Base-by-base conservation (phyloP, 306 rosid species). In the Malus sieversii region DNA sequence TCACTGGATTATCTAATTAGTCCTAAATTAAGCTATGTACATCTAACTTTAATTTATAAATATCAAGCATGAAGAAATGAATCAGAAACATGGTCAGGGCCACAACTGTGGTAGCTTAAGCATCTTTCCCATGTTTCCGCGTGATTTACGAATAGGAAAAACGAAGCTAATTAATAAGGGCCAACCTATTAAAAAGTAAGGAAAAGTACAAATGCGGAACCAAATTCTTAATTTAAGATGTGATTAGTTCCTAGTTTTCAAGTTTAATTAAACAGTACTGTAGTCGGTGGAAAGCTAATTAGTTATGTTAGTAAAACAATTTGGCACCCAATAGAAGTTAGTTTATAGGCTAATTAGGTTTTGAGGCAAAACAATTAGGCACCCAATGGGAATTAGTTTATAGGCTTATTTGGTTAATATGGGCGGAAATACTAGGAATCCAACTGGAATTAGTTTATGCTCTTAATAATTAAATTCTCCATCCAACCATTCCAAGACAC, bases 101-200 rank as follows among this genome's bases (percentile, higher is more conserved):
- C 85, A 82, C 75, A 63, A 32, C 23, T 58, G 25, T 6, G 4
- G 63, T 33, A 66, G 82, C 75, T 83, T 70, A 61, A 67, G 75
- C 81, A 30, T 76, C 81, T 85, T 23, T 55, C 73, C 82, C 78
- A 80, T 80, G 80, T 77, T 82, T 84, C 79, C 40, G 66, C 29
- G 65, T 22, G 80, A 77, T 73, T 63, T 38, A 45, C 74, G 80
- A 68, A 76, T 82, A 35, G 77, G 70, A 80, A 73, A 77, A 57
- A 14, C 2, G 42, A 38, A 6, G 22, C 11, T 69, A 10, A 66
- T 69, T 61, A 40, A 45, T 61, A 60, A 33, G 40, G 42, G 57
- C 75, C 55, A 18, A 18, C 16, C 14, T 20, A 48, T 29, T 63
- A 3, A 70, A 69, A 68, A 27, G 38, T 22, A 32, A 45, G 71